These are phyloP conservation scores for Penicillium egyptiacum DNA, from an alignment of 495 filamentous ascomycete species.

Conservation along the genomic window DNA sequence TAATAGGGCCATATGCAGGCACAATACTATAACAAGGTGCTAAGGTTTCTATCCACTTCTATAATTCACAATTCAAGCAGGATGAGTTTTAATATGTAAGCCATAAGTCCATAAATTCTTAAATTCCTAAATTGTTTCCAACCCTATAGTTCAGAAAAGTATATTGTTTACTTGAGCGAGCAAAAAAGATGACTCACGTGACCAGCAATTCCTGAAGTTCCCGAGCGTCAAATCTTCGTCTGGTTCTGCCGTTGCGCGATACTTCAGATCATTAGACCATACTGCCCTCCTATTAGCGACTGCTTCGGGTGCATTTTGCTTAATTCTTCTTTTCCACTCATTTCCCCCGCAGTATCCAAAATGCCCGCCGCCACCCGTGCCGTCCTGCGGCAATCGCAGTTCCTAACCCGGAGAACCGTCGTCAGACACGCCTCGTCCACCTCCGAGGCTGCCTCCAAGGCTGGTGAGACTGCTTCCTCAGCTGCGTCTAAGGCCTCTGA, in stretches of 20 bases:
- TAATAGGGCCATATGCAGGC: neutral
- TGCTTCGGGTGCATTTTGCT: constrained; percentile 29
- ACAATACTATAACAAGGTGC: neutral
- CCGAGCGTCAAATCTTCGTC: constrained; percentile 47
- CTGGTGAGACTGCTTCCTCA: constrained; percentile 62
- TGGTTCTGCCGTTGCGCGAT: constrained; percentile 45
- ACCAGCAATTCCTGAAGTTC: constrained; percentile 45
- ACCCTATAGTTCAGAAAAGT: neutral
- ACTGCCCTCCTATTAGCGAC: constrained; percentile 36
- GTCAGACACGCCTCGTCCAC: constrained; percentile 65
- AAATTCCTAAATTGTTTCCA: neutral
- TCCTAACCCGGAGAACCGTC: constrained; percentile 55
- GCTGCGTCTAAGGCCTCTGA: constrained; percentile 75
- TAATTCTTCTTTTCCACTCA: constrained; percentile 29
- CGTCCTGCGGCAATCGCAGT: constrained; percentile 61
- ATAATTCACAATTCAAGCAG: neutral
- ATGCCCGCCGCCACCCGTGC: constrained; percentile 56
- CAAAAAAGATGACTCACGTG: constrained; percentile 24
- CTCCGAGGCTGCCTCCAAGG: constrained; percentile 69
- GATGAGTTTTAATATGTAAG: neutral
- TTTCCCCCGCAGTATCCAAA: constrained; percentile 36
- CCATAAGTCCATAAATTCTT: neutral
- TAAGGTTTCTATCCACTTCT: neutral
- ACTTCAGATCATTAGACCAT: constrained; percentile 44
- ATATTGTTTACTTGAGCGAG: constrained; percentile 6